Base-by-base conservation (phyloP, 306 rosid genomes). In the Glycyrrhiza uralensis region DNA sequence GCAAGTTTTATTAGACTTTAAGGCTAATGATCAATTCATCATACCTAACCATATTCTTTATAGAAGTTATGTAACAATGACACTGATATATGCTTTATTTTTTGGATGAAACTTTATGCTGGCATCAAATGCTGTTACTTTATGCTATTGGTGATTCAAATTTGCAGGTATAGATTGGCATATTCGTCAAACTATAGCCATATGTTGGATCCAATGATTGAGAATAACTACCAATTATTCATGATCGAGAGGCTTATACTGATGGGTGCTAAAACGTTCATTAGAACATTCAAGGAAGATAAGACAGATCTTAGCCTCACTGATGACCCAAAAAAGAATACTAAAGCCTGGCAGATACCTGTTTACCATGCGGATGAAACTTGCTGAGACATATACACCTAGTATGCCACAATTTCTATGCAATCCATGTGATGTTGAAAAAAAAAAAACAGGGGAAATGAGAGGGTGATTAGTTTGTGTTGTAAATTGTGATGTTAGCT, bases 261-360 rank as follows among this genome's bases (percentile, higher is more conserved):
- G 87, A 81, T 50, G 76, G 96, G 93, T 57, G 99, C 96, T 6
- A 89, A 88, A 84, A 88, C 89, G 18, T 85, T 85, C 80, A 89
- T 95, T 62, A 86, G 44, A 79, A 95, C 99, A 8, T 91, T 76
- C 84, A 95, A 95, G 81, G 97, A 89, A 85, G 90, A 78, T 28
- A 88, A 82, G 38, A 74, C 84, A 6, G 93, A 82, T 79, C 88
- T 84, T 39, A 81, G 90, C 83, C 99, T 95, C 71, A 84, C 92
- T 0, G 96, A 95, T 79, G 99, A 95, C 76, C 96, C 90, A 1
- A 95, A 95, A 82, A 95, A 95, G 90, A 95, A 89, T 81, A 89
- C 92, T 17, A 95, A 89, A 76, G 55, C 14, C 3, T 95, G 99
- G 99, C 91, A 95, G 84, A 80, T 79, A 74, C 97, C 99, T 30